Evolutionary conservation across 352 stramenopile species (phyloP).

Genomic region (Phytophthora crassamura): DNA sequence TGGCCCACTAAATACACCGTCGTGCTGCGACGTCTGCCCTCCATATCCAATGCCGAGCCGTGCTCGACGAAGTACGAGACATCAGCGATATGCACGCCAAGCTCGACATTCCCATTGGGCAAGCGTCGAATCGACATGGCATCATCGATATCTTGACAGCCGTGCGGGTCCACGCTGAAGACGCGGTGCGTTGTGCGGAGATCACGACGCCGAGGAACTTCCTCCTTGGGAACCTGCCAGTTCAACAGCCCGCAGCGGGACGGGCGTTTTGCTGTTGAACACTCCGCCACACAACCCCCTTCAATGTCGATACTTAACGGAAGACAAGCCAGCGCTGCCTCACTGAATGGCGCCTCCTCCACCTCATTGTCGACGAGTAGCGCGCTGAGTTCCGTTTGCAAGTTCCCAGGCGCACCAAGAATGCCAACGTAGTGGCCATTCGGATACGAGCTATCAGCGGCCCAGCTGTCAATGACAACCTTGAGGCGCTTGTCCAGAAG

Average conservation of each 20-base stretch:
- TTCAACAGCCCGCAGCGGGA: constrained; percentile 61
- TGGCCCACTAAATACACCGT: constrained; percentile 98
- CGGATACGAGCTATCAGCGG: constrained; percentile 79
- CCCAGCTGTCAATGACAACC: constrained; percentile 83
- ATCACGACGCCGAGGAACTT: constrained; percentile 66
- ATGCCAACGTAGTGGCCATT: constrained; percentile 84
- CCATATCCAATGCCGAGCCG: constrained; percentile 95
- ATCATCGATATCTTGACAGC: constrained; percentile 93
- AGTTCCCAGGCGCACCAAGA: constrained; percentile 60
- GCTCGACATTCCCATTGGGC: constrained; percentile 87
- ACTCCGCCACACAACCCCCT: constrained; percentile 65
- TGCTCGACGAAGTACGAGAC: constrained; percentile 98
- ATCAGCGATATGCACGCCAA: constrained; percentile 99
- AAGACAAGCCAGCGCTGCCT: constrained; percentile 84
- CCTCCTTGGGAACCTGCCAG: constrained; percentile 67
- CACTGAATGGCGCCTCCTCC: constrained; percentile 86
- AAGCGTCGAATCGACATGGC: constrained; percentile 86
- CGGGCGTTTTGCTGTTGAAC: constrained; percentile 78
- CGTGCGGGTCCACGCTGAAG: constrained; percentile 91
- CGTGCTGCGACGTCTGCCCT: constrained; percentile 91
- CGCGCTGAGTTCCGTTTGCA: constrained; percentile 83
- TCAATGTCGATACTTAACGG: constrained; percentile 72
- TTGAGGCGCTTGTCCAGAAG: constrained; percentile 86
- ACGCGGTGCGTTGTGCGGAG: constrained; percentile 72
- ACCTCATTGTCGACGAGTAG: constrained; percentile 87